Conservation (phyloP, 345 rosid species). For the Heritiera littoralis region DNA sequence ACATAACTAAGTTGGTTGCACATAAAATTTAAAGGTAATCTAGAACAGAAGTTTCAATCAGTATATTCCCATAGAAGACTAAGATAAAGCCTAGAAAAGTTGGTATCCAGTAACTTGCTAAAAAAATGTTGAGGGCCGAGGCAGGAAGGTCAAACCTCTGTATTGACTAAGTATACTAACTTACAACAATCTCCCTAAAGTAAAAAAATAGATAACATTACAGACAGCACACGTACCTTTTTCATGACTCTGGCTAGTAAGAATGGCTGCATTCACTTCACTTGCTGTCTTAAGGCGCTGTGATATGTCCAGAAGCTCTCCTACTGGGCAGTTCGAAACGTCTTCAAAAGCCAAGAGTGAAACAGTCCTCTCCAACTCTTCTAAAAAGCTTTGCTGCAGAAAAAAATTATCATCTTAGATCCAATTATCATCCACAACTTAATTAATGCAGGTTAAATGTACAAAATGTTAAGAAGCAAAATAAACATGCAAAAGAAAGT, state of each 20-base stretch:
- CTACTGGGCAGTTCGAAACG: constrained; percentile 79
- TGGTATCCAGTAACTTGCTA: not conserved
- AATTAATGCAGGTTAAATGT: not conserved
- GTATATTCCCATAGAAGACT: no score
- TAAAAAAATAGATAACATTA: not conserved
- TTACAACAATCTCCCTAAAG: not conserved
- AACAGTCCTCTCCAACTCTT: constrained; percentile 94
- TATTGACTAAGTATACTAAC: not conserved
- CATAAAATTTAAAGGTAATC: not conserved
- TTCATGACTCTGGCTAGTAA: constrained; percentile 97
- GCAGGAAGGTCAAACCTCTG: not conserved
- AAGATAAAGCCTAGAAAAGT: not conserved
- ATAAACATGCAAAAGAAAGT: constrained; percentile 22
- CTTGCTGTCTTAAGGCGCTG: constrained; percentile 96
- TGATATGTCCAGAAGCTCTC: constrained; percentile 82
- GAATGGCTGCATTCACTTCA: constrained; percentile 97
- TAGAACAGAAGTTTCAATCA: not conserved
- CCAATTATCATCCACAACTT: not conserved
- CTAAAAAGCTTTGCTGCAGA: constrained; percentile 78
- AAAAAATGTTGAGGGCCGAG: not conserved
- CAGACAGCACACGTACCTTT: constrained; percentile 53
- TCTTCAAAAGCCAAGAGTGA: constrained; percentile 92
- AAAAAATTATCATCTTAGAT: constrained; percentile 8
- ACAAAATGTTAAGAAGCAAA: constrained; percentile 4
- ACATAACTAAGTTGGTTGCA: not conserved